These are phyloP conservation scores for Coemansia sp. DNA, from an alignment of 192 early-diverging fungal species.

Conservation along the genomic window DNA sequence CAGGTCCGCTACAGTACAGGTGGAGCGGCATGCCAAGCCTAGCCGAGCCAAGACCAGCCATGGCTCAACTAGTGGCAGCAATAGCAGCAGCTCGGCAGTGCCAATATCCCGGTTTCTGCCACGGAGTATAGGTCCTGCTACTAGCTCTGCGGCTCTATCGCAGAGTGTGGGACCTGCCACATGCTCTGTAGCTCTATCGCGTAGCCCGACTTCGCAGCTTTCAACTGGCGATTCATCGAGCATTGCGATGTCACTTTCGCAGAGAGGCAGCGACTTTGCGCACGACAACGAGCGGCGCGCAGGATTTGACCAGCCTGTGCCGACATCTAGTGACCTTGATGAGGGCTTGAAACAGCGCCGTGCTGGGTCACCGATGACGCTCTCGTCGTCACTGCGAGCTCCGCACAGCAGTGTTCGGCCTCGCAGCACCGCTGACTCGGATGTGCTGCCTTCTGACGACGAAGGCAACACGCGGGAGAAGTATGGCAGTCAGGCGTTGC, in stretches of 20 bases:
- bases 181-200: neutral
- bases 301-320: slow-evolving; percentile 29
- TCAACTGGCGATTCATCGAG: neutral
- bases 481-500: neutral
- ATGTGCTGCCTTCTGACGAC: slow-evolving; percentile 15
- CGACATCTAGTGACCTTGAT: slow-evolving; percentile 8
- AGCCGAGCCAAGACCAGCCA: neutral
- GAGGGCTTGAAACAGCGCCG: slow-evolving; percentile 40
- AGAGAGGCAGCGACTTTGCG: slow-evolving; percentile 7
- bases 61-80: neutral
- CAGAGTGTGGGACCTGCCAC: neutral
- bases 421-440: slow-evolving; percentile 25
- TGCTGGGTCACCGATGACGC: slow-evolving; percentile 18
- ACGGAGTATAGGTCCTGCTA: neutral
- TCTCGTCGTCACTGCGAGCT: slow-evolving; percentile 18
- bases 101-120: slow-evolving; percentile 26
- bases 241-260: neutral
- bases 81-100: slow-evolving; percentile 19
- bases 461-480: slow-evolving; percentile 4
- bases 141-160: slow-evolving; percentile 17
- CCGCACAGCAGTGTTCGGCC: slow-evolving; percentile 3
- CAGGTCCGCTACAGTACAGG: neutral
- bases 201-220: neutral
- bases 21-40: neutral
- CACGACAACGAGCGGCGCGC: slow-evolving; percentile 21